A percentile compares a stretch with the other conserved stretches of the same genome.
phyloP scores from a whole-genome alignment of 768 basidiomycete genomes.

The Hortiboletus flavorubellus region DNA sequence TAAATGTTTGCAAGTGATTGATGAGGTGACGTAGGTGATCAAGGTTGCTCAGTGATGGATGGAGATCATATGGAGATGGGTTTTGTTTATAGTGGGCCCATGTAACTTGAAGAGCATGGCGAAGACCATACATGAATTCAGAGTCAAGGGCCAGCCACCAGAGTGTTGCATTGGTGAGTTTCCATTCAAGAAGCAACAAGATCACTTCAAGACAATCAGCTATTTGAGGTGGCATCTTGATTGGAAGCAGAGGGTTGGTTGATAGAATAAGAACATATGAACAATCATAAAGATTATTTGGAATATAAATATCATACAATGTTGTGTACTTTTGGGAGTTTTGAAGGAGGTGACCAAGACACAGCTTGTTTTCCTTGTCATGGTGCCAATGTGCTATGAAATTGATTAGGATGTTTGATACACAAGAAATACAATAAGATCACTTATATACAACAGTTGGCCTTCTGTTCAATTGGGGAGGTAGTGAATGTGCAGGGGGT shows the following conservation, averaged over 20 bases:
- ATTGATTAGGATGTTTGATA: background rate
- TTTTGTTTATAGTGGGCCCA: no score
- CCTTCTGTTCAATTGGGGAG: constrained; percentile 14
- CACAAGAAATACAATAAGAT: no score
- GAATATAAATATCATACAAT: background rate
- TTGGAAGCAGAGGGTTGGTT: background rate
- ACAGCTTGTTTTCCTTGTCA: background rate
- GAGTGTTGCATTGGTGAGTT: constrained; percentile 1
- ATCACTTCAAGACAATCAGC: background rate
- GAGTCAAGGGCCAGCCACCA: background rate
- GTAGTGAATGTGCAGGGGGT: constrained; percentile 16
- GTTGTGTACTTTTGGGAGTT: background rate
- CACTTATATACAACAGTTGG: constrained; percentile 16
- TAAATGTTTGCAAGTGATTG: background rate
- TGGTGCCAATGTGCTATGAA: background rate
- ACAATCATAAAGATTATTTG: background rate
- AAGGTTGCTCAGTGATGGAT: background rate
- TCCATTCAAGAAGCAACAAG: background rate
- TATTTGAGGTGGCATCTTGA: background rate
- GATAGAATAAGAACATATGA: background rate
- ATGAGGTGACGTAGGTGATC: background rate
- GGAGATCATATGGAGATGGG: background rate
- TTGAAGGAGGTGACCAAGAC: background rate
- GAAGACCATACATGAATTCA: background rate
- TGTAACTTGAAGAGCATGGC: no score